Conservation (phyloP, 352 stramenopile species). For the Pythium rishiriense region DNA sequence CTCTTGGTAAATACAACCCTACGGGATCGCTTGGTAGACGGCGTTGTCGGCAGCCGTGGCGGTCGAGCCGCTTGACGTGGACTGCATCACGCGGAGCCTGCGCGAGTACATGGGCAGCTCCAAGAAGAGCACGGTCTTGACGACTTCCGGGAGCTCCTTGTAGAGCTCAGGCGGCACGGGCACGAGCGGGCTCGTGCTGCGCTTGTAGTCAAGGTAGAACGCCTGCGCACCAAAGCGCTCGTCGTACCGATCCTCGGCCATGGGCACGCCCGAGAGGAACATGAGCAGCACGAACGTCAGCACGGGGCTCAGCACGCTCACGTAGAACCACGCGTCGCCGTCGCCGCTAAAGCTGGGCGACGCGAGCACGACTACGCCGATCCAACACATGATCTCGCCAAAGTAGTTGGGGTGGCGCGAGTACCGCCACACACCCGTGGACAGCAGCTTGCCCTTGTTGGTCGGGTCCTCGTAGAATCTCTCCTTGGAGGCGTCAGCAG, state of each 20-base stretch:
- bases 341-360: slow-evolving; percentile 40
- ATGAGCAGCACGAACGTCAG: slow-evolving; percentile 70
- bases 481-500: slow-evolving; percentile 62
- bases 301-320: slow-evolving; percentile 47
- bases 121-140: slow-evolving; percentile 54
- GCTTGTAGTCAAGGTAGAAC: slow-evolving; percentile 69
- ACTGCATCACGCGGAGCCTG: slow-evolving; percentile 46
- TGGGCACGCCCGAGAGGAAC: slow-evolving; percentile 63
- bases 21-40: slow-evolving; percentile 26
- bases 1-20: no score
- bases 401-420: slow-evolving; percentile 93
- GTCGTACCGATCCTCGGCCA: slow-evolving; percentile 67
- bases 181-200: slow-evolving; percentile 56
- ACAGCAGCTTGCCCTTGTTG: slow-evolving; percentile 60
- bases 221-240: slow-evolving; percentile 55
- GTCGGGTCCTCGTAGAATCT: slow-evolving; percentile 47
- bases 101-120: slow-evolving; percentile 59
- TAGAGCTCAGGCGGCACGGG: slow-evolving; percentile 51
- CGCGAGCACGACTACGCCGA: slow-evolving; percentile 49
- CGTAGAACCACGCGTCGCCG: slow-evolving; percentile 42
- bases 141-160: slow-evolving; percentile 28
- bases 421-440: slow-evolving; percentile 79
- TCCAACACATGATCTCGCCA: slow-evolving; percentile 92
- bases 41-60: slow-evolving; percentile 8
- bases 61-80: slow-evolving; percentile 4